Base-by-base conservation (phyloP, 2,329 filamentous ascomycete genomes). In the Colletotrichum lentis region DNA sequence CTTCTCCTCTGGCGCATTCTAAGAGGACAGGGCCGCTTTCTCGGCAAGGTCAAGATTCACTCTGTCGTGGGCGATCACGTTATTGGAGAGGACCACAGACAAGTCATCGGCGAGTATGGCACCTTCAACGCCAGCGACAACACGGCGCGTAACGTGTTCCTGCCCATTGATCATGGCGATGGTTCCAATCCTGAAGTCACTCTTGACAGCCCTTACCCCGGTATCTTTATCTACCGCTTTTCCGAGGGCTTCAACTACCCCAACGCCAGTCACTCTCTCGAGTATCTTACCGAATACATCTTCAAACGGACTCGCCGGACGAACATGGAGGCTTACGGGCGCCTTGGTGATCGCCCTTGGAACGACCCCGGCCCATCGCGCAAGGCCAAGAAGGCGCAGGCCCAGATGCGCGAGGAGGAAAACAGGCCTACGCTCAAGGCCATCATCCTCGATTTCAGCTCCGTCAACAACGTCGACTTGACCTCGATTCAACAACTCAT, bases 201-300 rank as follows among this genome's bases (percentile, higher is more conserved):
- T 12, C 83, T 97, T n/a, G 85, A 92, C 70, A 88, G 88, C 62
- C 94, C 96, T 0, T 93, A 96, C 74, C 95, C 95, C 0, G 96
- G 96, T 60, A 86, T 99, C 72, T 97, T 98, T 80, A 97, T 98
- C 75, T 98, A 97, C 82, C 90, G 95, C 52, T 97, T 97, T 79
- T 89, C 91, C 0, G 95, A 98, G 80, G 93, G 94, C 50, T 97
- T 97, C 84, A 97, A 96, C 80, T 99, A 98, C 75, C 93, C 95
- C 69, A 99, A 97, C 73, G 94, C 94, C 22, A 93, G 93, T 74
- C 90, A 93, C 76, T 94, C 96, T 71, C 87, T 97, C 64, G 94
- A 97, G 74, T 88, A 93, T 74, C 84, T 97, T 58, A 87, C 88
- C 2, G 80, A 85, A 2, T 87, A 89, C 72, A 88, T 97, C 54